Conservation (phyloP, 2,329 filamentous ascomycete species). For the Pseudocercospora fuligena region DNA sequence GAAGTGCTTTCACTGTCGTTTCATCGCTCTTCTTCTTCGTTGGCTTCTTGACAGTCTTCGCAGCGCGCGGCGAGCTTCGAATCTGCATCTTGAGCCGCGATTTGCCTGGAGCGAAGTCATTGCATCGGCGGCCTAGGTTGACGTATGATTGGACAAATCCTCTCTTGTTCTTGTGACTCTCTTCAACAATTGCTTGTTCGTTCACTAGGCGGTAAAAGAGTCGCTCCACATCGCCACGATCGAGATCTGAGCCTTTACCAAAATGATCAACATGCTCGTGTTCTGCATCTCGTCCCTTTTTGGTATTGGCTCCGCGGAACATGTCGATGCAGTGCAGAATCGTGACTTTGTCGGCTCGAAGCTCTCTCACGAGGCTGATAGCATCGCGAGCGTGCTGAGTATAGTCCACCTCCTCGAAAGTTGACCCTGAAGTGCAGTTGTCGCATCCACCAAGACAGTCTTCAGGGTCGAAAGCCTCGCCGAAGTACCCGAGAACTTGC, state of each 20-base stretch:
- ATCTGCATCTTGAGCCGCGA: slow-evolving; percentile 58
- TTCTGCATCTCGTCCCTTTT: slow-evolving; percentile 58
- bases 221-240: slow-evolving; percentile 77
- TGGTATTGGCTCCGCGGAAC: slow-evolving; percentile 71
- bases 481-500: slow-evolving; percentile 92
- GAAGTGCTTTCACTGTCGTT: slow-evolving; percentile 52
- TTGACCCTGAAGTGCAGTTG: slow-evolving; percentile 77
- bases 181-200: slow-evolving; percentile 74
- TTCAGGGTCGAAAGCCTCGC: slow-evolving; percentile 74
- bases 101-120: slow-evolving; percentile 51
- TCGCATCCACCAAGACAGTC: slow-evolving; percentile 81
- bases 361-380: slow-evolving; percentile 67
- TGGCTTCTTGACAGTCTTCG: slow-evolving; percentile 42
- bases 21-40: slow-evolving; percentile 41
- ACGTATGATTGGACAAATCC: slow-evolving; percentile 79
- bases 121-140: slow-evolving; percentile 50
- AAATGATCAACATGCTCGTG: slow-evolving; percentile 63
- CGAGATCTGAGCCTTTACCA: slow-evolving; percentile 71
- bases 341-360: slow-evolving; percentile 67
- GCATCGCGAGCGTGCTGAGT: slow-evolving; percentile 74
- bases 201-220: slow-evolving; percentile 78
- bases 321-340: slow-evolving; percentile 83
- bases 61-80: slow-evolving; percentile 39
- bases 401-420: slow-evolving; percentile 76
- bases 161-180: slow-evolving; percentile 47